A percentile compares a stretch with the other conserved stretches of the same genome.
Evolutionary conservation across 2,329 filamentous ascomycete genomes (phyloP).

Genomic region (Cladosporium sphaerospermum): DNA sequence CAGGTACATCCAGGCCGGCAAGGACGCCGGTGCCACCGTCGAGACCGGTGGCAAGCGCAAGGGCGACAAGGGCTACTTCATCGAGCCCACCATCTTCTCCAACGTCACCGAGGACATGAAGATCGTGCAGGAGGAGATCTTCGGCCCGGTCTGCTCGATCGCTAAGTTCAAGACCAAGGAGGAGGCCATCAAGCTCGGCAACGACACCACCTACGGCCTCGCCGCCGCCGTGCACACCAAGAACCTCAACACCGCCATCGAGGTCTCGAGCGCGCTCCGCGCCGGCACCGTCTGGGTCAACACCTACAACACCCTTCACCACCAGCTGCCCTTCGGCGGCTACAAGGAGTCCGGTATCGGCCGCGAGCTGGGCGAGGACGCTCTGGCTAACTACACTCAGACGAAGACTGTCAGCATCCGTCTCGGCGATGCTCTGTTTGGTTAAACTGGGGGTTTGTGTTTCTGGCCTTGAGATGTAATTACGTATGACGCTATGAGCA

Average conservation of each 20-base stretch:
- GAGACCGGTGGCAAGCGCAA: slow-evolving; percentile 64
- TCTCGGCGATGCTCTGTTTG: slow-evolving; percentile 45
- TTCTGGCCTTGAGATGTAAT: slow-evolving; percentile 4
- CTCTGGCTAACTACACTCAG: slow-evolving; percentile 42
- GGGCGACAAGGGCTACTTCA: slow-evolving; percentile 71
- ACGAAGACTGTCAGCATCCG: slow-evolving; percentile 49
- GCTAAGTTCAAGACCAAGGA: slow-evolving; percentile 66
- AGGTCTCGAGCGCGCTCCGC: slow-evolving; percentile 63
- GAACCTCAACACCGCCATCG: slow-evolving; percentile 72
- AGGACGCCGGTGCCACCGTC: slow-evolving; percentile 59
- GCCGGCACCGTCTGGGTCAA: slow-evolving; percentile 61
- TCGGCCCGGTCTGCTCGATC: slow-evolving; percentile 72
- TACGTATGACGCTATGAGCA: slow-evolving; percentile 12
- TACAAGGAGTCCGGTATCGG: slow-evolving; percentile 46
- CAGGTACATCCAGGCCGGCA: slow-evolving; percentile 62
- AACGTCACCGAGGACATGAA: slow-evolving; percentile 65
- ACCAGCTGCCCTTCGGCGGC: slow-evolving; percentile 53
- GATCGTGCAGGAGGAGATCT: slow-evolving; percentile 75
- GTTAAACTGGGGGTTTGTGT: slow-evolving; percentile 28
- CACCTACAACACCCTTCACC: slow-evolving; percentile 67
- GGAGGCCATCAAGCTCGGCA: slow-evolving; percentile 63
- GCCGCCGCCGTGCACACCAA: slow-evolving; percentile 72
- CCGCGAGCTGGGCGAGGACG: slow-evolving; percentile 46
- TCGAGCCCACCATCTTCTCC: slow-evolving; percentile 80
- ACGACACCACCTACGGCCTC: slow-evolving; percentile 69